Conservation (phyloP, 2,329 filamentous ascomycete species). For the Amylocarpus encephaloides region DNA sequence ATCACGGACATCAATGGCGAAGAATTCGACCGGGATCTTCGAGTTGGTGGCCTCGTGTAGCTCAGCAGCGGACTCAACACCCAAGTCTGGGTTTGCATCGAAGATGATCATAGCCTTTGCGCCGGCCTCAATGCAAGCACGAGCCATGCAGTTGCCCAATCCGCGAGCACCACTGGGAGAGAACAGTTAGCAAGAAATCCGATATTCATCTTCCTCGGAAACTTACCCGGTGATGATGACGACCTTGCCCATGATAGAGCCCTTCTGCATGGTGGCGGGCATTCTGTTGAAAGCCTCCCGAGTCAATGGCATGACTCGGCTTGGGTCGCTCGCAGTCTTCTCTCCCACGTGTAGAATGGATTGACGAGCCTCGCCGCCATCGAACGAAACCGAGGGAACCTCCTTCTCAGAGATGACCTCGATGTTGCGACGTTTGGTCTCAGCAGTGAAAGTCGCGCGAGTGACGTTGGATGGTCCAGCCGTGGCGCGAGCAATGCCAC, state of each 20-base stretch:
- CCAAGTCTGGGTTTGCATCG: constrained; percentile 69
- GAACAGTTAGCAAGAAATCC: constrained; percentile 25
- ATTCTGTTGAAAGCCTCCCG: constrained; percentile 49
- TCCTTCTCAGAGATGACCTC: constrained; percentile 28
- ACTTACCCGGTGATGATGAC: constrained; percentile 66
- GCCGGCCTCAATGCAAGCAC: constrained; percentile 69
- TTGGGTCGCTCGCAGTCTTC: constrained; percentile 4
- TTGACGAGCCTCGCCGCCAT: constrained; percentile 17
- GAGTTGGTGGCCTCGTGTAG: constrained; percentile 62
- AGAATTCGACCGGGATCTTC: constrained; percentile 63
- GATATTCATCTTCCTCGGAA: not conserved
- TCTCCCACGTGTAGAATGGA: constrained; percentile 26
- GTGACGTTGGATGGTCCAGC: constrained; percentile 13
- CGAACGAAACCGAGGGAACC: constrained; percentile 21
- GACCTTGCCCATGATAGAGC: constrained; percentile 63
- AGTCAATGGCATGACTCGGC: constrained; percentile 40
- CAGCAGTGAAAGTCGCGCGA: constrained; percentile 22
- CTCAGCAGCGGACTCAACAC: constrained; percentile 62
- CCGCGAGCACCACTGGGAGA: constrained; percentile 61
- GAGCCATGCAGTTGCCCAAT: constrained; percentile 73
- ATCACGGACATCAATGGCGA: constrained; percentile 73
- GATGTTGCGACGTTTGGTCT: constrained; percentile 16
- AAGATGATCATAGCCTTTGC: constrained; percentile 69
- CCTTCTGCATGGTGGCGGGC: constrained; percentile 60
- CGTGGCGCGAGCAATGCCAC: not conserved